Base-by-base conservation (phyloP, 176 grass and related monocot genomes). In the Triticum turgidum region DNA sequence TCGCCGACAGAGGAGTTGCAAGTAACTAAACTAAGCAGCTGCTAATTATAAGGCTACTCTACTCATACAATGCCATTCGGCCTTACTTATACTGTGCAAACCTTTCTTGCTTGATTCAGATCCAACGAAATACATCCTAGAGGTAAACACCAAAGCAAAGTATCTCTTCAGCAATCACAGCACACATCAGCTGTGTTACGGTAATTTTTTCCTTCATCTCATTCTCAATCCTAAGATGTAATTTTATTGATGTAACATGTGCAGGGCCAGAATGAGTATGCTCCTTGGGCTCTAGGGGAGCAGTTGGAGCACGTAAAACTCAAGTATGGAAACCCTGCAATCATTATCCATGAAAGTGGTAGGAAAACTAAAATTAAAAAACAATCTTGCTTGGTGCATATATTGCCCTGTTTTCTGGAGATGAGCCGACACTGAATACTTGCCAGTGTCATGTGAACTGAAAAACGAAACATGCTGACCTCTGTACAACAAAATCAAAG, bases 261-360 rank as follows among this genome's bases (percentile, higher is more conserved):
- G 44, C 34, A 89, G 87, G 77, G 69, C 33, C 29, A 54, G 3
- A 4, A 61, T 1, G 69, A 81, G 34, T 61, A 25, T 22, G 45
- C 13, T 68, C 92, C 95, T 6, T 93, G 91, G 95, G 89, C 92
- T 69, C 87, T 97, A 11, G 69, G 41, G 71, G 93, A 91, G 62
- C 37, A 94, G 70, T 73, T 97, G 45, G 87, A 94, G 5, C 85
- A 97, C 87, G 39, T 93, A 49, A 93, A 83, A 88, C 21, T 89
- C 21, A 76, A 89, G 52, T 97, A 97, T 24, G 67, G 82, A 49
- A 97, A 97, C 69, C 95, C 88, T 49, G 86, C 88, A 1, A 21
- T 92, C 20, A 11, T 91, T 39, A 94, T 97, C 76, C 92, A 97
- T 74, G 92, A 97, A 87, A 97, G 92, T 20, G 94, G 92, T 94